Evolutionary conservation across 2,329 filamentous ascomycete genomes (phyloP).

Genomic region (Coniella lustricola): DNA sequence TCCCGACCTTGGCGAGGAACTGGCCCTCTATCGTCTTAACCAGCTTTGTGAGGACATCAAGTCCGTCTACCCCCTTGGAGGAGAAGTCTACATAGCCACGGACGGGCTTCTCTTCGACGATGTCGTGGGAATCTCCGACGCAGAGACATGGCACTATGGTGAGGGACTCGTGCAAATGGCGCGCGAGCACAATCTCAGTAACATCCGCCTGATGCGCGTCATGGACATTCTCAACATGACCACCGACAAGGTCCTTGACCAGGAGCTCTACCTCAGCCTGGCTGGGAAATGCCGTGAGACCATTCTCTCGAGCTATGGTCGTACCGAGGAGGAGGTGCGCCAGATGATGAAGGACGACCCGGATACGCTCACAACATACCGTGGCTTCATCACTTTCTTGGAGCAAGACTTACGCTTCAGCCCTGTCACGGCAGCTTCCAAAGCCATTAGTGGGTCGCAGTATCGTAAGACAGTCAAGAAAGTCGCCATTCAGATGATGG

Average conservation of each 20-base stretch:
- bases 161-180: neutral
- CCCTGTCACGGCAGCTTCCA: slow-evolving; percentile 6
- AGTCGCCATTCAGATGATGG: slow-evolving; percentile 16
- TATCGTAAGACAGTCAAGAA: slow-evolving; percentile 18
- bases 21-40: neutral
- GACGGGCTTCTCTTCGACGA: neutral
- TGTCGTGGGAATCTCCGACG: neutral
- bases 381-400: slow-evolving; percentile 18
- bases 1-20: slow-evolving; percentile 19
- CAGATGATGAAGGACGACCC: slow-evolving; percentile 17
- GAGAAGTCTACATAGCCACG: neutral
- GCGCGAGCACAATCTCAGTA: neutral
- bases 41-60: neutral
- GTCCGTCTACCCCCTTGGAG: neutral
- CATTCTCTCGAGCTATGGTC: slow-evolving; percentile 19
- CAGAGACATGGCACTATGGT: neutral
- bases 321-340: slow-evolving; percentile 15
- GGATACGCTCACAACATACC: slow-evolving; percentile 18
- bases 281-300: slow-evolving; percentile 21
- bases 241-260: neutral
- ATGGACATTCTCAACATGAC: neutral
- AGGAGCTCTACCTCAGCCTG: neutral
- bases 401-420: slow-evolving; percentile 15
- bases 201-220: neutral
- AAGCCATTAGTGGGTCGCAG: slow-evolving; percentile 14